Evolutionary conservation across 2,329 filamentous ascomycete genomes (phyloP), one percentile per base, ranked within the genome.

Genomic region (Diaporthe citriasiana): DNA sequence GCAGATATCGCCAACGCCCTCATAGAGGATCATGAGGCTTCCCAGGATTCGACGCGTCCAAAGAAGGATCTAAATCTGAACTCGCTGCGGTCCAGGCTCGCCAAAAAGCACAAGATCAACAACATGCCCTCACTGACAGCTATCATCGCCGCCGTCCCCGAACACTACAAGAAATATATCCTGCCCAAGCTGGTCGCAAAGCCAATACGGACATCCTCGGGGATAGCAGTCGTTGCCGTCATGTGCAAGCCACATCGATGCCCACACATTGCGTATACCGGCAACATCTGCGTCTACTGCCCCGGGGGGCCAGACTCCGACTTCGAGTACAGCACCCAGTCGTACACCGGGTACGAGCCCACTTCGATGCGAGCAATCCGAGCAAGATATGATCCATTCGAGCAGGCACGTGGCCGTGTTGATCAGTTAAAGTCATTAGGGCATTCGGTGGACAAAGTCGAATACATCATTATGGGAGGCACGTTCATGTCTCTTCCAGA

Each of bases 241-340:
- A 99, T 99, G 97, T 98, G 97, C 89, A 99, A 99, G 84, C 97
- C 97, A 33, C 97, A 99, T 83, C 90, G 97, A 81, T 99, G 97
- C 81, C 97, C 97, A 25, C 97, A 99, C 81, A 99, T 99, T 79
- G 94, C 97, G 15, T 99, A 98, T 83, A 99, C 97, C 0, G 97
- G 97, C 76, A 99, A 99, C 82, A 98, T 99, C 76, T 99, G 97
- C 83, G 97, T 99, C 75, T 99, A 99, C 85, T 99, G 97, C 81
- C 97, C 97, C 13, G 97, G 97, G 78, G 97, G 97, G 1, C 97
- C 97, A 12, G 97, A 99, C 82, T 98, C 95, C 66, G 97, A 99
- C 82, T 99, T 99, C 80, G 97, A 99, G 84, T 99, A 99, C 84
- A 98, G 95, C 79, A 99, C 97, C 12, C 97, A 99, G 82, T 98